These are phyloP conservation scores for Aspergillus sclerotiicarbonarius DNA, from an alignment of 495 filamentous ascomycete species.

Conservation along the genomic window DNA sequence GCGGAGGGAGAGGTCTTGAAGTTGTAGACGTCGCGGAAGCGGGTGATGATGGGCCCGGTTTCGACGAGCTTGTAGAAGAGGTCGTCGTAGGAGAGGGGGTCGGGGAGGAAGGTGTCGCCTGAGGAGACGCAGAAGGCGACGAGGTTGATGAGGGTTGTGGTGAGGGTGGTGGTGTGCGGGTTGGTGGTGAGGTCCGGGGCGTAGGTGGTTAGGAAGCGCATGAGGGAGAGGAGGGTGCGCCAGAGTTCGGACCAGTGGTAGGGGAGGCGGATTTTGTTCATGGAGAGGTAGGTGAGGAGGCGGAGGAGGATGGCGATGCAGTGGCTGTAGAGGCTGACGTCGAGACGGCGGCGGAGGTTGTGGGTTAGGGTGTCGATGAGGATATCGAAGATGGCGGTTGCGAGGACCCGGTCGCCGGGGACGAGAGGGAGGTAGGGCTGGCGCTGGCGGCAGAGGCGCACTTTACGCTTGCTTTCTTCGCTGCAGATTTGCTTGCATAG, in stretches of 20 bases:
- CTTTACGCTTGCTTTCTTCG: constrained; percentile 69
- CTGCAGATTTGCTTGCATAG: constrained; percentile 83
- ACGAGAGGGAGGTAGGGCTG: constrained; percentile 83
- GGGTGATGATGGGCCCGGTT: constrained; percentile 75
- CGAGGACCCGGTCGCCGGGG: constrained; percentile 65
- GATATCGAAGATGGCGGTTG: constrained; percentile 75
- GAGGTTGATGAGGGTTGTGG: constrained; percentile 67
- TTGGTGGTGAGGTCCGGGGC: constrained; percentile 66
- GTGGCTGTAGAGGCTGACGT: constrained; percentile 74
- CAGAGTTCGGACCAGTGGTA: constrained; percentile 98
- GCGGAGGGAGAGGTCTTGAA: constrained; percentile 21
- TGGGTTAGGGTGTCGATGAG: constrained; percentile 90
- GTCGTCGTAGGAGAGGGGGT: constrained; percentile 85
- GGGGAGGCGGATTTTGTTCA: constrained; percentile 68
- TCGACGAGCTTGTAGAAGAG: constrained; percentile 98
- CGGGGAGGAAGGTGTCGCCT: constrained; percentile 92
- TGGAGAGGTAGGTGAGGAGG: constrained; percentile 77
- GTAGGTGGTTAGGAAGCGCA: constrained; percentile 89
- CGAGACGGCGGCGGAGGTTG: constrained; percentile 81
- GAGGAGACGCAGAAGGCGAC: constrained; percentile 80
- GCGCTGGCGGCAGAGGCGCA: constrained; percentile 86
- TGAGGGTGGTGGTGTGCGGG: constrained; percentile 54
- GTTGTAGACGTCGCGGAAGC: constrained; percentile 75
- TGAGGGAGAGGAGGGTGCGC: constrained; percentile 81
- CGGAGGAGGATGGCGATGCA: constrained; percentile 75